A percentile compares a stretch with the other conserved stretches of the same genome.
These are phyloP conservation scores for Candida dajiaensis DNA, from an alignment of 805 yeast species.

Conservation along the genomic window DNA sequence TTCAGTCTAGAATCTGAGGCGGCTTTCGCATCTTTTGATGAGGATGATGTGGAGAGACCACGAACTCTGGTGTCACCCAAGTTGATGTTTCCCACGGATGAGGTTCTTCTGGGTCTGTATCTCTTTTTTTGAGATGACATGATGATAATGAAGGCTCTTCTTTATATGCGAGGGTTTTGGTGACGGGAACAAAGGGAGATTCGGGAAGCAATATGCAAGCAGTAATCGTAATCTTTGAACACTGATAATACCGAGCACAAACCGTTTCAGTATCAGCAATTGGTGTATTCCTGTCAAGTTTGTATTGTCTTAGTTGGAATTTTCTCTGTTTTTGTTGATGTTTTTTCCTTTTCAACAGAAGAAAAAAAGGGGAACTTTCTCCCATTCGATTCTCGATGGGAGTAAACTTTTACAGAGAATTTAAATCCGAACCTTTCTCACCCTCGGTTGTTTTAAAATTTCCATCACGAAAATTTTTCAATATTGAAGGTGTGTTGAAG, in stretches of 20 bases:
- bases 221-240: not conserved
- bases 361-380: not conserved
- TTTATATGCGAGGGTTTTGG: not conserved
- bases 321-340: no score
- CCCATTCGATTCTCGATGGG: not conserved
- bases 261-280: not conserved
- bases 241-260: not conserved
- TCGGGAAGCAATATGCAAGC: not conserved
- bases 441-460: not conserved
- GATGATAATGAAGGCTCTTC: not conserved
- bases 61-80: conserved; percentile 71
- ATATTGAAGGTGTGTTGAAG: not conserved
- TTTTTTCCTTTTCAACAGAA: no score
- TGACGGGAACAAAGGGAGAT: not conserved
- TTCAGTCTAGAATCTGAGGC: conserved; percentile 32
- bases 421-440: not conserved
- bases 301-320: not conserved
- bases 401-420: not conserved
- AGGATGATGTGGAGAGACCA: conserved; percentile 60
- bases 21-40: conserved; percentile 36
- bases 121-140: not conserved
- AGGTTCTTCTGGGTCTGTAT: conserved; percentile 39
- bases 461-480: not conserved
- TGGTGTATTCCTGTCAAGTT: not conserved
- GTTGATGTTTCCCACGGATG: conserved; percentile 70